Evolutionary conservation across 352 stramenopile genomes (phyloP), one percentile per base, ranked within the genome.

Genomic region (Phytophthora brassicae): DNA sequence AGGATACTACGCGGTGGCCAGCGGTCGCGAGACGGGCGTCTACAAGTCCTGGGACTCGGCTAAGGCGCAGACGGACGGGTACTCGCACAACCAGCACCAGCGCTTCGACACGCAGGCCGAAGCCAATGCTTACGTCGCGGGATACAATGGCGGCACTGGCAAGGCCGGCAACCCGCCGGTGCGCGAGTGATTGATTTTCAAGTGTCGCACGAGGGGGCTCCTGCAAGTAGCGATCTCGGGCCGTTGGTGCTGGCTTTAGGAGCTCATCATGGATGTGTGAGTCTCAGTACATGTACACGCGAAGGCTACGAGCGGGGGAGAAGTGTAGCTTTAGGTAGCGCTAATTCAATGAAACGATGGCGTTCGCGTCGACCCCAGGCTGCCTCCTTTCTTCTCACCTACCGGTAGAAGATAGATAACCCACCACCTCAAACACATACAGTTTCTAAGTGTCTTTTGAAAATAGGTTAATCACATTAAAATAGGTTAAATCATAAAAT

Each of bases 11-110:
- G 47, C 29, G 47, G 47, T 54, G 28, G 47, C 47, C 31, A 54
- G 8, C 31, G 47, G 33, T 5, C 31, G 35, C 48, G 19, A 44
- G 48, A 28, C 48, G 14, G 29, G 29, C 17, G 29, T 33, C 31
- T 56, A 56, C 48, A 56, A 38, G 33, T 38, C 49, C 0, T 56
- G 49, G 35, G 49, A 56, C 23, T 56, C 49, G 20, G 35, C 49
- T 22, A 47, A 56, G 49, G 49, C 22, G 20, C 49, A 46, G 20
- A 47, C 49, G 4, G 22, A 46, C 35, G 22, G 29, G 13, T 56
- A 56, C 49, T 56, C 49, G 11, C 12, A 56, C 35, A 46, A 56
- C 19, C 35, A 56, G 13, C 49, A 56, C 49, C 49, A 56, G 31
- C 28, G 47, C 17, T 55, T 55, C 28, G 47, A 54, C 47, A 22